Percentiles rank a stretch among this genome's conserved stretches.
These are phyloP conservation scores for Tuber umbilicatum DNA, from an alignment of 495 filamentous ascomycete genomes.

Conservation along the genomic window DNA sequence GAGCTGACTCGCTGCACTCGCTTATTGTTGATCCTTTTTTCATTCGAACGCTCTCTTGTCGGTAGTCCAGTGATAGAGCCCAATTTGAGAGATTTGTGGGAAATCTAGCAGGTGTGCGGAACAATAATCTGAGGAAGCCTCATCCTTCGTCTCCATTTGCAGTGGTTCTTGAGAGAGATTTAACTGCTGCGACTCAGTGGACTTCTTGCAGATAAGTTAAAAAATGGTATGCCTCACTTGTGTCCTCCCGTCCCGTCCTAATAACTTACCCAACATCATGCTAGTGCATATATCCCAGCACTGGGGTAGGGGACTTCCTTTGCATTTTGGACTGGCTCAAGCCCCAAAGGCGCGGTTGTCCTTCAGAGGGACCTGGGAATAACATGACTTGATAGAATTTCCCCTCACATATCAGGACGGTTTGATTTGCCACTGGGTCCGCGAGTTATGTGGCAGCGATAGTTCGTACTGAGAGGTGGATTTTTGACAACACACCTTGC, in stretches of 20 bases:
- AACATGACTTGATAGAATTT: neutral
- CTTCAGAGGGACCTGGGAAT: neutral
- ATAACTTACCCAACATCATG: neutral
- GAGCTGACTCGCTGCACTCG: slow-evolving; percentile 3
- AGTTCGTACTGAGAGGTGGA: neutral
- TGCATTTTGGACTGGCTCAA: neutral
- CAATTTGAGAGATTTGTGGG: slow-evolving; percentile 1
- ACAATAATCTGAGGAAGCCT: neutral
- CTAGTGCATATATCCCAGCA: neutral
- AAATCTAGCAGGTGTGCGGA: neutral
- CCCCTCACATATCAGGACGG: neutral
- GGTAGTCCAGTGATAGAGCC: neutral
- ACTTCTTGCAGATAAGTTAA: neutral
- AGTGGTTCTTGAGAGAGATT: neutral
- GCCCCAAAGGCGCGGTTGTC: neutral
- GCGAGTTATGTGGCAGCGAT: neutral
- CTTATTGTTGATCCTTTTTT: neutral
- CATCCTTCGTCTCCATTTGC: neutral
- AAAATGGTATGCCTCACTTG: neutral
- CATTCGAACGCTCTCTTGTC: neutral
- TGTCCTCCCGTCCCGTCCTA: neutral
- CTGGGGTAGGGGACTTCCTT: neutral
- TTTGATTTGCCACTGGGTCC: neutral
- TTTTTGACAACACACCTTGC: neutral
- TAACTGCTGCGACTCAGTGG: neutral